Evolutionary conservation across 2,329 filamentous ascomycete genomes (phyloP), one percentile per base, ranked within the genome.

Genomic region (Cryphonectria nitschkei): DNA sequence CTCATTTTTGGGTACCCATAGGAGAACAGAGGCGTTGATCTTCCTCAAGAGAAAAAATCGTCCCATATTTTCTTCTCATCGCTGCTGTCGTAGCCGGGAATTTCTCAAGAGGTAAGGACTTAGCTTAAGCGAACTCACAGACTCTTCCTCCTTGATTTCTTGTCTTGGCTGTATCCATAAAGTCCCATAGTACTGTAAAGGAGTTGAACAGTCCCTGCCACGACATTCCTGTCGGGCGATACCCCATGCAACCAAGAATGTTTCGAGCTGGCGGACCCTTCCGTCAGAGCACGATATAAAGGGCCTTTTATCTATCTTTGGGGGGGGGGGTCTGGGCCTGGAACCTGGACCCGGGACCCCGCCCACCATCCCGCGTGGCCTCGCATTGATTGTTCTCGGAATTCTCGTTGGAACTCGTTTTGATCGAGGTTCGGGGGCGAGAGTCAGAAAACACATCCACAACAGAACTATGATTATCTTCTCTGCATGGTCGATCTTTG

Each of bases 221-320:
- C 26, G 11, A n/a, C 54, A 29, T 32, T 32, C 11, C 29, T 16
- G 29, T 65, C 22, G 19, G 7, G 7, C 46, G 6, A 19, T 19
- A 14, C 22, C 34, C 70, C 67, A 62, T 66, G 67, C 70, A 71
- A 71, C 67, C 43, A 58, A 62, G 41, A 43, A 68, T 69, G 70
- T 71, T 71, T 71, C 70, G 70, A 67, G 67, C 70, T 71, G 70
- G 67, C 70, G 70, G 70, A 58, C 67, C 67, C 50, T 6, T 34
- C 37, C 50, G 61, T 65, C 39, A 68, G 69, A 67, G 54, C 70
- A 62, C 67, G 67, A 62, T 22, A 63, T 58, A 50, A 43, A 43
- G 16, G 29, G 39, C 41, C 29, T 4, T 43, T 34, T 56, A n/a
- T 63, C 29, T 43, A 26, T 26, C 26, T 26, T 26, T 26, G 26